Conservation (phyloP, 1,139 yeast genomes). For the Pichia kudriavzevii region DNA sequence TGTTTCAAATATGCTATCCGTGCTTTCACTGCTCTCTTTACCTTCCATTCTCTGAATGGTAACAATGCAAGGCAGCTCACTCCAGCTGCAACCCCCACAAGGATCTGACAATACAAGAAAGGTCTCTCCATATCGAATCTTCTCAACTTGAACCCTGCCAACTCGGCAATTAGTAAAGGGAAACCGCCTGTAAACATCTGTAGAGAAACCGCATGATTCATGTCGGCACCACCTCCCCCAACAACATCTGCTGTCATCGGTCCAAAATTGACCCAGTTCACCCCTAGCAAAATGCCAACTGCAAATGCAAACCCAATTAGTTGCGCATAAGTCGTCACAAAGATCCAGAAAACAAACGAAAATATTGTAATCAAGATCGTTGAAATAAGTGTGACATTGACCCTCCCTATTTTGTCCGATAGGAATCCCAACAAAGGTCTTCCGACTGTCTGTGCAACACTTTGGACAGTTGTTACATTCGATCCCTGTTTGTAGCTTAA, state of each 20-base stretch:
- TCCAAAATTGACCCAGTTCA: conserved; percentile 57
- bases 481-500: conserved; percentile 50
- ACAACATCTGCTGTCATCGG: conserved; percentile 50
- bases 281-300: conserved; percentile 52
- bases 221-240: conserved; percentile 29
- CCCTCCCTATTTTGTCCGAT: conserved; percentile 54
- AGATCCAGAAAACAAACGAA: conserved; percentile 41
- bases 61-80: conserved; percentile 30
- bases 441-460: conserved; percentile 59
- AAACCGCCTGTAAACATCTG: conserved; percentile 27
- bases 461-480: conserved; percentile 51
- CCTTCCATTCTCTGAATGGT: conserved; percentile 36
- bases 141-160: conserved; percentile 40
- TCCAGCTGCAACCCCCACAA: conserved; percentile 45
- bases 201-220: conserved; percentile 30
- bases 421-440: conserved; percentile 54
- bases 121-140: conserved; percentile 33
- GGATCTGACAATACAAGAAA: conserved; percentile 52
- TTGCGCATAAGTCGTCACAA: conserved; percentile 43
- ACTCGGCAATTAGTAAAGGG: conserved; percentile 33
- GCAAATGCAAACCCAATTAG: conserved; percentile 46
- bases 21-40: conserved; percentile 24
- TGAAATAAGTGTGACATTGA: conserved; percentile 38
- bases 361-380: conserved; percentile 28
- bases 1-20: too few species aligned